Conservation (phyloP, 2,329 filamentous ascomycete species). For the Colletotrichum aenigma region DNA sequence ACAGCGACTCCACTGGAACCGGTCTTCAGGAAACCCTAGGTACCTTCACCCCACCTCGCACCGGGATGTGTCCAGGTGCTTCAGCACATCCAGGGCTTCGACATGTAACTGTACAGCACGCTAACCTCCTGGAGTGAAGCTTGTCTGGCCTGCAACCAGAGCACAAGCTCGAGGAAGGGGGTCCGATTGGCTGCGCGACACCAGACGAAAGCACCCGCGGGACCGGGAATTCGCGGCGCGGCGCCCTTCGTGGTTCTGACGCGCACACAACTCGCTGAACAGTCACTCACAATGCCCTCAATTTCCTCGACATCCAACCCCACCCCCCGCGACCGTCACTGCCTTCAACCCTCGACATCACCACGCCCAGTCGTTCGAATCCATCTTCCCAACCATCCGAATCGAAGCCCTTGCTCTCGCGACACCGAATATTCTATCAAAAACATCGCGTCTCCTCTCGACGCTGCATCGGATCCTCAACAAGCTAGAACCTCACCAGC, state of each 20-base stretch:
- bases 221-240: conserved; percentile 13
- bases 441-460: not conserved
- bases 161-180: conserved; percentile 10
- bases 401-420: not conserved
- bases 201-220: not conserved
- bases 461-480: not conserved
- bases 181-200: conserved; percentile 10
- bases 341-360: not conserved
- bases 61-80: not conserved
- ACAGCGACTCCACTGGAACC: not conserved
- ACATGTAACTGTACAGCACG: not conserved
- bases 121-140: not conserved
- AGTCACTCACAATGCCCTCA: conserved; percentile 2
- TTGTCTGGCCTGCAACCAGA: conserved; percentile 17
- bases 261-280: conserved; percentile 5
- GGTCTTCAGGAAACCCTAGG: not conserved
- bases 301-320: not conserved
- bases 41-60: not conserved
- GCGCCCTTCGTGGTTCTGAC: conserved; percentile 8
- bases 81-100: not conserved
- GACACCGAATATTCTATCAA: not conserved
- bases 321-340: not conserved
- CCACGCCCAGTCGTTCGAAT: not conserved
- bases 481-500: not conserved
- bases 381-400: not conserved